Evolutionary conservation across 2,329 filamentous ascomycete species (phyloP).

Genomic region (Hymenoscyphus occultus): DNA sequence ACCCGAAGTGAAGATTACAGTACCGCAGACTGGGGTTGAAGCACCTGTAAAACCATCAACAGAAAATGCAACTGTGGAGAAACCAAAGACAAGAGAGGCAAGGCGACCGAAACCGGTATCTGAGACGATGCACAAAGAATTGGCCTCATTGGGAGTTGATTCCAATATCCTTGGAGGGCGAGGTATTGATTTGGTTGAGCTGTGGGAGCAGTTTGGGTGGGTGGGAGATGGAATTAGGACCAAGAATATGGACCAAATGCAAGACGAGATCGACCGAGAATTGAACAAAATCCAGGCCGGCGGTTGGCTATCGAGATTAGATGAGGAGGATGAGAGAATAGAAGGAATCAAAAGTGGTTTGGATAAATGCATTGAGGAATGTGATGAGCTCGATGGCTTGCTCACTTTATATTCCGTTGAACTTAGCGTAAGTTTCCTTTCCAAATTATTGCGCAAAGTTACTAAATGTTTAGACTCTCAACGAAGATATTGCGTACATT

Average conservation of each 20-base stretch:
- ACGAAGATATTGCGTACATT: slow-evolving; percentile 94
- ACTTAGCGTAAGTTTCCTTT: slow-evolving; percentile 64
- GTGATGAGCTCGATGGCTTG: slow-evolving; percentile 92
- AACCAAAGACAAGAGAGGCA: slow-evolving; percentile 31
- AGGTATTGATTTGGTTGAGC: slow-evolving; percentile 75
- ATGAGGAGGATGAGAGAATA: slow-evolving; percentile 87
- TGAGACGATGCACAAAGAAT: slow-evolving; percentile 36
- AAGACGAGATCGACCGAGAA: slow-evolving; percentile 80
- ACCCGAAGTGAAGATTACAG: slow-evolving; percentile 58
- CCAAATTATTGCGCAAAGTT: not conserved
- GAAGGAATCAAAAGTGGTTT: slow-evolving; percentile 82
- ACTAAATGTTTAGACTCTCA: slow-evolving; percentile 64
- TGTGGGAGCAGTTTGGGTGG: slow-evolving; percentile 87
- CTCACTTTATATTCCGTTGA: slow-evolving; percentile 94
- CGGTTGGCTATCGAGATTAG: slow-evolving; percentile 80
- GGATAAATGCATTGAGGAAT: slow-evolving; percentile 88
- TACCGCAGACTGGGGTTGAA: slow-evolving; percentile 45
- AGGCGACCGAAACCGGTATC: slow-evolving; percentile 34
- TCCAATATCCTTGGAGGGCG: slow-evolving; percentile 70
- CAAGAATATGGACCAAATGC: slow-evolving; percentile 75
- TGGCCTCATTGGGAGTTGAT: slow-evolving; percentile 65
- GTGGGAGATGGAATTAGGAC: slow-evolving; percentile 72
- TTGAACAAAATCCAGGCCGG: slow-evolving; percentile 88
- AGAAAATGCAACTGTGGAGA: slow-evolving; percentile 35
- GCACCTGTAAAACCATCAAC: slow-evolving; percentile 35